phyloP scores from a whole-genome alignment of 2,329 filamentous ascomycete species.

The Byssochlamys sp. region DNA sequence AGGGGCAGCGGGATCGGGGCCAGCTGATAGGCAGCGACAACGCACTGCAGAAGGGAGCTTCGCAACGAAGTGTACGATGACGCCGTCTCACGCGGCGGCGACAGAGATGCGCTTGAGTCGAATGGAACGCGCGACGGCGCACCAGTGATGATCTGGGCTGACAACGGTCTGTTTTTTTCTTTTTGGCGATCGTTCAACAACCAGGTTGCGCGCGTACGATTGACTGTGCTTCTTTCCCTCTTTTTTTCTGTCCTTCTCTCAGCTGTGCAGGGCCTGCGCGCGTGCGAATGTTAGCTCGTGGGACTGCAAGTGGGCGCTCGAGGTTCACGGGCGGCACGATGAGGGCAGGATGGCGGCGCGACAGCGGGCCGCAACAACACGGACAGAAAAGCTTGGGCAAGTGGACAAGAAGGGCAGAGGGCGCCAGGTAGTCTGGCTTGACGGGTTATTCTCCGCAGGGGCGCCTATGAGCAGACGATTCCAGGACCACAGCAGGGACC shows the following conservation, averaged over 20 bases:
- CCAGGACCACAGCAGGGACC: not conserved
- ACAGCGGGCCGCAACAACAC: constrained; percentile 10
- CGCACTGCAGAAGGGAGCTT: not conserved
- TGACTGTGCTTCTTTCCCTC: not conserved
- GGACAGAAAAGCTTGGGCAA: not conserved
- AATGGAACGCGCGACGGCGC: constrained; percentile 2
- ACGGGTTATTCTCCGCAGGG: not conserved
- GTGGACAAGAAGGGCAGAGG: not conserved
- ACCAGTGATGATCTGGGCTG: not conserved
- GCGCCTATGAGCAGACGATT: not conserved
- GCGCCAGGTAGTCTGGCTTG: not conserved
- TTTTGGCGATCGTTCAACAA: not conserved
- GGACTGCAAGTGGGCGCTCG: not conserved
- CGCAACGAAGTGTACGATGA: not conserved
- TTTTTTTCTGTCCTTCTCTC: too few relatives aligned
- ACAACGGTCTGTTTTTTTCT: not conserved
- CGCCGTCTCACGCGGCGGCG: constrained; percentile 5
- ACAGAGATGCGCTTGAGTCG: constrained; percentile 1
- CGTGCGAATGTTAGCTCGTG: constrained; percentile 1
- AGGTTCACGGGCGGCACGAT: not conserved
- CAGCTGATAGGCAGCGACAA: not conserved
- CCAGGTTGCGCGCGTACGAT: not conserved
- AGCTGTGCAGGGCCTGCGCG: not conserved
- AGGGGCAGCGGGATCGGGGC: not conserved
- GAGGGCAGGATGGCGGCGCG: constrained; percentile 8